Evolutionary conservation across 495 filamentous ascomycete genomes (phyloP).

Genomic region (Trichoderma virens): DNA sequence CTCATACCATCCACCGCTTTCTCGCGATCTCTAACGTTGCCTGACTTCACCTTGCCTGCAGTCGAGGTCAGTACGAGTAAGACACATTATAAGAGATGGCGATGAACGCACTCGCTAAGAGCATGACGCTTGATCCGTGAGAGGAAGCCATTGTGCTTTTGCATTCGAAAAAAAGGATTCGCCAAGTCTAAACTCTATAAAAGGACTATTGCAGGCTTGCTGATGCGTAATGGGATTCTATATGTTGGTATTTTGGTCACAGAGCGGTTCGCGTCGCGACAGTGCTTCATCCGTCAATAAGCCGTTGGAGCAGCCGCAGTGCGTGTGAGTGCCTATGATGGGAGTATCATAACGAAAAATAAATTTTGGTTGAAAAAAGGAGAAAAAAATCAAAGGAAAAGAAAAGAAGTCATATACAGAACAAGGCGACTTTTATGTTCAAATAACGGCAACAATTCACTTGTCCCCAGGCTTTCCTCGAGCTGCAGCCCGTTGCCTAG

Average conservation of each 20-base stretch:
- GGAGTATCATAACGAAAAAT: neutral
- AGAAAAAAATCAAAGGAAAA: neutral
- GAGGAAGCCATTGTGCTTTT: neutral
- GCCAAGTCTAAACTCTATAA: neutral
- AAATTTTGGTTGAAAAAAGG: neutral
- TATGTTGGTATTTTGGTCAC: neutral
- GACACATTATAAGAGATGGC: neutral
- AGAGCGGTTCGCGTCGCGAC: neutral
- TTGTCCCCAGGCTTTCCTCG: no score
- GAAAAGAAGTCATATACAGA: neutral
- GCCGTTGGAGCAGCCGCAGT: neutral
- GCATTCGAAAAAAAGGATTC: neutral
- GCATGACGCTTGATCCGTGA: neutral
- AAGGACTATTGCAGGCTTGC: neutral
- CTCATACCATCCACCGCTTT: slow-evolving; percentile 27
- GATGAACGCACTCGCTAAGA: slow-evolving; percentile 1
- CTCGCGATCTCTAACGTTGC: slow-evolving; percentile 17
- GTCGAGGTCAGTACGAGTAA: neutral
- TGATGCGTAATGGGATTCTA: neutral
- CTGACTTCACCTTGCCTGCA: neutral
- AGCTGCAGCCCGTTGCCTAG: neutral
- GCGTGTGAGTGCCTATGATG: neutral
- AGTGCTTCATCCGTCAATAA: neutral
- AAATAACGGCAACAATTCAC: neutral
- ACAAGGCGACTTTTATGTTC: neutral